Evolutionary conservation across 2,329 filamentous ascomycete genomes (phyloP).

Genomic region (Fusarium scirpi): DNA sequence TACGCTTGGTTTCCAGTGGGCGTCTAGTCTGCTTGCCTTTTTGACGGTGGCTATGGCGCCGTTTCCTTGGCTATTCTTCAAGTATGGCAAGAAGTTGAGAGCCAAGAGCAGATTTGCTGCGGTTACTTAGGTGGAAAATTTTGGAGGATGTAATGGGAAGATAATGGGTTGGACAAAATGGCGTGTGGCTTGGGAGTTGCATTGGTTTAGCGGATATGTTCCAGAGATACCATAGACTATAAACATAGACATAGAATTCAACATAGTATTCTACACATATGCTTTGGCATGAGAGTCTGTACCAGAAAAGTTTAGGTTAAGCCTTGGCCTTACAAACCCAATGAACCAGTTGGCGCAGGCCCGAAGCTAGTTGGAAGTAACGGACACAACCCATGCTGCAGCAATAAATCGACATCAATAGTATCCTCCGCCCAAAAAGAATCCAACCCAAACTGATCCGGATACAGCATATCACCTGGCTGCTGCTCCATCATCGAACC

Average conservation of each 20-base stretch:
- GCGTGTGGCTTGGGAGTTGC: rapidly evolving
- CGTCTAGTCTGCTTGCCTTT: conserved; percentile 34
- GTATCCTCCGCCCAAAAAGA: conserved; percentile 24
- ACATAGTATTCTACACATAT: not conserved
- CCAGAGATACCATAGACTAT: not conserved
- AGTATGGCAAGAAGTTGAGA: conserved; percentile 32
- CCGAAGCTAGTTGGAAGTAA: conserved; percentile 24
- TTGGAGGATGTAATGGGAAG: rapidly evolving
- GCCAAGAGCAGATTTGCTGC: conserved; percentile 36
- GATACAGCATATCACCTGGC: not conserved
- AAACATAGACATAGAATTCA: not conserved
- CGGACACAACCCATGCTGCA: conserved; percentile 27
- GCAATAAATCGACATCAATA: conserved; percentile 27
- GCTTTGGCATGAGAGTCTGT: too few species aligned
- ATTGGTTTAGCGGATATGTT: not conserved
- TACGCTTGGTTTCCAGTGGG: conserved; percentile 37
- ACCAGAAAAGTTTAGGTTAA: too few species aligned
- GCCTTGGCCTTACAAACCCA: too few species aligned
- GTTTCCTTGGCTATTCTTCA: conserved; percentile 40
- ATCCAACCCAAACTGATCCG: conserved; percentile 13
- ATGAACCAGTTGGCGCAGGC: not conserved
- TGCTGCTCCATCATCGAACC: conserved; percentile 5
- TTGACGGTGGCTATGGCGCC: conserved; percentile 37
- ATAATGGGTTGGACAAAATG: not conserved
- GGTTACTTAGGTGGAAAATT: not conserved